Evolutionary conservation across 176 grass and related monocot genomes (phyloP), one percentile per base, ranked within the genome.

Genomic region (Themeda triandra): DNA sequence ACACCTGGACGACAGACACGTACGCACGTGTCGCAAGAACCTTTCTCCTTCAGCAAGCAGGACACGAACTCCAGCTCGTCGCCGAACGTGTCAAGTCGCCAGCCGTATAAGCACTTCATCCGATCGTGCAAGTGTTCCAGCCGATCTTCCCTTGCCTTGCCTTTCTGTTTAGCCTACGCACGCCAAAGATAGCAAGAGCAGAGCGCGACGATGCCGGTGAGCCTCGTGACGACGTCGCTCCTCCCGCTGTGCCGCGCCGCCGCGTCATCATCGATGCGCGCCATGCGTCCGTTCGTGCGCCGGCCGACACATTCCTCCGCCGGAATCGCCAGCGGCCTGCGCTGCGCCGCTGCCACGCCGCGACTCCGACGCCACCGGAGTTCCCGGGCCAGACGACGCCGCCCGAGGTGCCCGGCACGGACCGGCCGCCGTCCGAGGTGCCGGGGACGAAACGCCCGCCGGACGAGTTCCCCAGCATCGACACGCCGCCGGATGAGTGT

Each of bases 401-500:
- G 7, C 13, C 27, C 4, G 59, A 84, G 66, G 27, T 85, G 63
- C 86, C 69, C 11, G 83, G 23, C 0, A 53, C 87, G 36, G 76
- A 62, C 51, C 49, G 66, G 10, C 33, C 44, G 32, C 87, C 87
- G 10, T 18, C 10, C 6, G 56, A 83, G 75, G 37, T 79, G 36
- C 85, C 64, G 8, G 84, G 32, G 0, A 67, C 88, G 36, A 35
- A 37, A 69, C 44, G 62, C 31, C 44, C 45, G 60, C 87, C 87
- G n/a, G 28, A 29, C 62, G 82, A 92, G 60, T 1, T 93, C 35
- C 94, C 86, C 19, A 83, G 31, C 33, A 67, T 92, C 77, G 88
- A 94, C 67, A 39, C 33, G 60, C 90, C 85, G 15, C 92, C 90
- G 21, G 86, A 8, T 86, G 88, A 21, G 12, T 5, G n/a, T 24